Base-by-base conservation (phyloP, 1,284 basidiomycete genomes). In the Cryptococcus floricola region DNA sequence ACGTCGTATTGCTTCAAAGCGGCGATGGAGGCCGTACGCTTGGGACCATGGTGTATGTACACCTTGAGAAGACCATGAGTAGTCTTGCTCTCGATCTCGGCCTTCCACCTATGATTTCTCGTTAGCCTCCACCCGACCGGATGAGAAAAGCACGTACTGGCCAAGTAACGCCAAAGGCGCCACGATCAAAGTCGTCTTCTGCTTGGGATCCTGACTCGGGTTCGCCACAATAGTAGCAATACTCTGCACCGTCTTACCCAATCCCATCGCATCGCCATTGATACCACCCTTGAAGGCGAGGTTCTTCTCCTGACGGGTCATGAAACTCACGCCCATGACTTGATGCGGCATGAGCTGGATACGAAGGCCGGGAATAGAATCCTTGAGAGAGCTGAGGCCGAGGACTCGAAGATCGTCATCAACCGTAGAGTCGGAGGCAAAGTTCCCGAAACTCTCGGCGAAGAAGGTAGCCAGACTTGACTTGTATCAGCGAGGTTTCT, bases 1-100 rank as follows among this genome's bases (percentile, higher is more conserved):
- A 77, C 64, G 53, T 78, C 76, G 55, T 64, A 69, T 37, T 67
- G 63, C 60, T 68, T 73, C 44, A 74, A 46, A n/a, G 54, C 48
- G 27, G 68, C 66, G 18, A 60, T 54, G 13, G 60, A 62, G 27
- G 68, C 70, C 18, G 54, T 57, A 8, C 69, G 58, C 18, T 66
- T 63, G 10, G 52, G 34, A 0, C 77, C 77, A 52, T 79, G 78
- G 54, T 79, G 73, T 10, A 77, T 69, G 39, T 60, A 44, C 6
- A 79, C 66, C 12, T 53, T 65, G 34, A 71, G 59, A 19, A 65
- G 60, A 4, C 57, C 57, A 1, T 44, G 55, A 6, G 67, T 64
- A 2, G 74, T 74, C 61, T 78, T 77, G 16, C 64, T 61, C 48
- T 73, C 68, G 41, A 80, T 78, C 63, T 80, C 79, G 4, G 56